These are phyloP conservation scores for Phialophora chinensis DNA, from an alignment of 2,329 filamentous ascomycete genomes.

Conservation along the genomic window DNA sequence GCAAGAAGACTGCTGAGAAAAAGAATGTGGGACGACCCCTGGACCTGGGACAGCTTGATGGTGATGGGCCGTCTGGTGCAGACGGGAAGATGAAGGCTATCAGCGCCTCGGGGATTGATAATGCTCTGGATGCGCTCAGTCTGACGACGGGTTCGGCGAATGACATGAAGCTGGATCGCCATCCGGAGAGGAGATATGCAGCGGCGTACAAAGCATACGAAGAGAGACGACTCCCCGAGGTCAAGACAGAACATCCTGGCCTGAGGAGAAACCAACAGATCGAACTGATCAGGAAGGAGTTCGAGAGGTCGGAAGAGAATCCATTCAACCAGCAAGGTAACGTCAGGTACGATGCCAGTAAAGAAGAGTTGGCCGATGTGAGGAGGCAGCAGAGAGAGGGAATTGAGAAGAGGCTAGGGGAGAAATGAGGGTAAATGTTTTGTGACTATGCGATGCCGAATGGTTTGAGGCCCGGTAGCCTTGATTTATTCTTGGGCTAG, in stretches of 20 bases:
- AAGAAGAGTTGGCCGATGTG: conserved; percentile 74
- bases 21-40: conserved; percentile 67
- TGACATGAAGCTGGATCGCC: conserved; percentile 76
- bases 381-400: conserved; percentile 71
- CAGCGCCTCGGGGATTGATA: conserved; percentile 88
- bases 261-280: conserved; percentile 83
- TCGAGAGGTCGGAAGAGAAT: conserved; percentile 92
- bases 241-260: conserved; percentile 81
- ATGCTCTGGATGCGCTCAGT: conserved; percentile 84
- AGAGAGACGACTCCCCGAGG: conserved; percentile 79
- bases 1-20: conserved; percentile 57
- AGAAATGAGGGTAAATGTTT: conserved; percentile 9
- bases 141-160: conserved; percentile 64
- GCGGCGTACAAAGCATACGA: conserved; percentile 84
- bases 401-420: conserved; percentile 71
- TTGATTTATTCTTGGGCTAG: not conserved
- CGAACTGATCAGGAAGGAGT: conserved; percentile 85
- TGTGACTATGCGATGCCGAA: not conserved
- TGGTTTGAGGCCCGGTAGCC: not conserved
- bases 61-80: conserved; percentile 51
- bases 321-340: conserved; percentile 83
- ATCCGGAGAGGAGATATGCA: conserved; percentile 86
- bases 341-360: conserved; percentile 75
- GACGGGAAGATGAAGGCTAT: conserved; percentile 62
- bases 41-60: conserved; percentile 77